Evolutionary conservation across 176 grass and related monocot genomes (phyloP).

Genomic region (Ananas comosus): DNA sequence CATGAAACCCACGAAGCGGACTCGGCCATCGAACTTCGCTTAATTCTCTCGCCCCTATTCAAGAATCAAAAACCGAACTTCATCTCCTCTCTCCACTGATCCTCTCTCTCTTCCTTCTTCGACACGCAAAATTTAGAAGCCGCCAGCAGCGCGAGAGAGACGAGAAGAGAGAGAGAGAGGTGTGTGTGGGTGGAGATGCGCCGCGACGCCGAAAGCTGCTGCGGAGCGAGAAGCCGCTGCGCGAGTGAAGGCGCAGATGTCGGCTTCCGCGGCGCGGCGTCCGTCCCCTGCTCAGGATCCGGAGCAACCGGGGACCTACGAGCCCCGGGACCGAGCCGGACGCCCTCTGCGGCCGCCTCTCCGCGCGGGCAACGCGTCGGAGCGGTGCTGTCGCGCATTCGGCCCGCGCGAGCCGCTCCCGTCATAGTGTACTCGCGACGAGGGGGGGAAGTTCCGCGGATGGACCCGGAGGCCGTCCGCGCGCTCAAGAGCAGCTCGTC

Average conservation of each 20-base stretch:
- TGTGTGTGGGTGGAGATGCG: too few species aligned
- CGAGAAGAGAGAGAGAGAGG: too few species aligned
- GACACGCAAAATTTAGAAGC: too few species aligned
- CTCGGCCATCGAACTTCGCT: slow-evolving; percentile 1
- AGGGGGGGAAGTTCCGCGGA: slow-evolving; percentile 79
- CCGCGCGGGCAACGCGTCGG: slow-evolving; percentile 16
- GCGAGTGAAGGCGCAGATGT: slow-evolving; percentile 75
- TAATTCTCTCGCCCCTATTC: slow-evolving; percentile 38
- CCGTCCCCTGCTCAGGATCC: background rate
- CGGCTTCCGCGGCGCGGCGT: slow-evolving; percentile 42
- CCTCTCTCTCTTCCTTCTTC: background rate
- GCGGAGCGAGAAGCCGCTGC: background rate
- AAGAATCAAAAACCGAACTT: too few species aligned
- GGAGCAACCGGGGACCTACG: background rate
- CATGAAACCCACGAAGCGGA: background rate
- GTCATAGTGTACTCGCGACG: slow-evolving; percentile 83
- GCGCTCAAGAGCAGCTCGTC: slow-evolving; percentile 75
- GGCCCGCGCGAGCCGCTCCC: slow-evolving; percentile 53
- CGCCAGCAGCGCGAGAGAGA: too few species aligned
- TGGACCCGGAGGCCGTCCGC: slow-evolving; percentile 83
- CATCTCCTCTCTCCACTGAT: too few species aligned
- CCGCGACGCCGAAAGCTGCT: too few species aligned
- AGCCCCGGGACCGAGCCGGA: slow-evolving; percentile 17
- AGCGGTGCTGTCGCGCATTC: background rate
- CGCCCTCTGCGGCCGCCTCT: slow-evolving; percentile 2